Base-by-base conservation (phyloP, 2,329 filamentous ascomycete species). In the Fusarium sp. region DNA sequence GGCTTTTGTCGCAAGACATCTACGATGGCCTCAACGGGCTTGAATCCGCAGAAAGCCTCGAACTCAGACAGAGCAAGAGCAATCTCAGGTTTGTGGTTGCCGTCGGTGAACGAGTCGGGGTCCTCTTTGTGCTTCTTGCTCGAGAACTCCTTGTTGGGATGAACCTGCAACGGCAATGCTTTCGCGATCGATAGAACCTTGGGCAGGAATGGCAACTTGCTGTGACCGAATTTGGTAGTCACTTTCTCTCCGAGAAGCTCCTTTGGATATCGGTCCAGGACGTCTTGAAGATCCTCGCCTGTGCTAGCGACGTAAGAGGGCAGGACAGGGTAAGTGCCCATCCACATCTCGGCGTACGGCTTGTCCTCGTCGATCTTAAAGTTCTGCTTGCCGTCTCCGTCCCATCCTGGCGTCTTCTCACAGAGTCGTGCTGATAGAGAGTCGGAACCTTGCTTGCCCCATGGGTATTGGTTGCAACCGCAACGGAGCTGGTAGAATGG, bases 81-180 rank as follows among this genome's bases (percentile, higher is more conserved):
- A 54, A 94, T 94, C 75, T 94, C 91, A 2, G 92, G 91, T 79
- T 94, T 94, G 82, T 94, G 91, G 76, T 94, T 94, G 4, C 86
- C 80, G 69, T 94, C 91, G 2, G 86, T 87, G 76, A 91, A 94
- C 59, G 88, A 85, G 4, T 87, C 78, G 0, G 91, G 90, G 55
- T 92, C 83, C 67, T 87, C 77, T 55, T 84, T 76, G 78, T 93
- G 90, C 3, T 93, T 83, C 71, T 88, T 83, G 10, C 83, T 79
- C 0, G 91, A 86, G 2, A 93, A 84, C 0, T 85, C 81, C 73
- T 91, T 92, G 80, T 93, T 87, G 33, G 91, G 91, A 67, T 94
- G 91, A 15, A 93, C 84, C 75, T 94, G 91, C 4, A 94, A 82
- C 1, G 91, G 91, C 1, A 94, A 84, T 0, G 91, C 91, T 77